A percentile compares a stretch with the other conserved stretches of the same genome.
phyloP scores from a whole-genome alignment of 1,139 yeast genomes.

The Candida sojae region DNA sequence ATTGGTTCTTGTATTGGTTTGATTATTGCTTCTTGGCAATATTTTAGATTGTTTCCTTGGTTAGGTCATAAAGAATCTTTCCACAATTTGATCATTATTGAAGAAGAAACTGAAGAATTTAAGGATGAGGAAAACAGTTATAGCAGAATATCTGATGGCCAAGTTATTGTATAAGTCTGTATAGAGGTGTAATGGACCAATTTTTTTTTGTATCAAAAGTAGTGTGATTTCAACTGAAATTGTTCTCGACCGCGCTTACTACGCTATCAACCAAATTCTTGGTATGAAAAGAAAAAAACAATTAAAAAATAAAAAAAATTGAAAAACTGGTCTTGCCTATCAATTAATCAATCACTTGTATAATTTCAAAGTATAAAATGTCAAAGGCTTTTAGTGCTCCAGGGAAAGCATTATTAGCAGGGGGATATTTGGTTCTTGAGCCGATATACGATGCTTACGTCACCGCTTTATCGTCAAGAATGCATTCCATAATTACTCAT shows the following conservation, averaged over 20 bases:
- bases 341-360: no score
- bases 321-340: background rate
- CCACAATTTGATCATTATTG: conserved; percentile 24
- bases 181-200: background rate
- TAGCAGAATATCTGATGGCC: conserved; percentile 4
- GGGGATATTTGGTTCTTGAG: conserved; percentile 89
- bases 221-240: no score
- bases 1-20: conserved; percentile 60
- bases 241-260: no score
- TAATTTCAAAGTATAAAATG: conserved; percentile 5
- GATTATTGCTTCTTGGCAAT: conserved; percentile 36
- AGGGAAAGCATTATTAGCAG: conserved; percentile 91
- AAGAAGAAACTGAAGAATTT: conserved; percentile 13
- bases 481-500: conserved; percentile 67
- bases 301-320: background rate
- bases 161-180: conserved; percentile 3
- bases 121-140: conserved; percentile 4
- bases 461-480: conserved; percentile 84
- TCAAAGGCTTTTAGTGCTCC: conserved; percentile 75
- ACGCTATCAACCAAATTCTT: no score
- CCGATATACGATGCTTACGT: conserved; percentile 77
- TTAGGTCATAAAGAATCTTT: conserved; percentile 20
- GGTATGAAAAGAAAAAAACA: background rate
- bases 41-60: conserved; percentile 39
- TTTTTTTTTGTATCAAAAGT: background rate